Evolutionary conservation across 2,329 filamentous ascomycete genomes (phyloP).

Genomic region (Lasiodiplodia hormozganensis): DNA sequence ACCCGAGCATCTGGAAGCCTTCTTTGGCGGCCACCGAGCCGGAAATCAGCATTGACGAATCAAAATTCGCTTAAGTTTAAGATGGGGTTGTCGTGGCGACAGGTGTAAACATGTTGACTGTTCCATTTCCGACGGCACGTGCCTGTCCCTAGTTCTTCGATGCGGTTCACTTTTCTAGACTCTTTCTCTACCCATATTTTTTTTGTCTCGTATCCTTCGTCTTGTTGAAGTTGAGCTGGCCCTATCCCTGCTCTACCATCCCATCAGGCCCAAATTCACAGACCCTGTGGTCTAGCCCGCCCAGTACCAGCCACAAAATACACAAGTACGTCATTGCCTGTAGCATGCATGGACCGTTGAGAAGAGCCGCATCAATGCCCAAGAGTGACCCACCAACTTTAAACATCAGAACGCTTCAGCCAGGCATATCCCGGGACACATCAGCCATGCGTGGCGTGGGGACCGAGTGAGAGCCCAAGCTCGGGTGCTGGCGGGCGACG

Average conservation of each 20-base stretch:
- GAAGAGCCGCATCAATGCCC: not conserved
- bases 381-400: not conserved
- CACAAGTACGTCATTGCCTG: not conserved
- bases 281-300: too few species aligned
- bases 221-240: too few species aligned
- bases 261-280: too few species aligned
- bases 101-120: not conserved
- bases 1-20: too few species aligned
- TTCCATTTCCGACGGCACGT: not conserved
- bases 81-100: constrained; percentile 8
- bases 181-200: not conserved
- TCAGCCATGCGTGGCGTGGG: not conserved
- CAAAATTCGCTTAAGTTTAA: not conserved
- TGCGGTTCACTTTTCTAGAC: not conserved
- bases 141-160: not conserved
- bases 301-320: too few species aligned
- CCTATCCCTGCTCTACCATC: too few species aligned
- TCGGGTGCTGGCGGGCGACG: not conserved
- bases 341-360: not conserved
- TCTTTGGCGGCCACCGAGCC: not conserved
- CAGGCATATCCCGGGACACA: not conserved
- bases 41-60: not conserved
- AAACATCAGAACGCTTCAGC: not conserved
- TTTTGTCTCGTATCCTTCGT: too few species aligned
- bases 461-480: not conserved